These are phyloP conservation scores for Plasmodium fragile DNA, from an alignment of 169 alveolate genomes.

Conservation along the genomic window DNA sequence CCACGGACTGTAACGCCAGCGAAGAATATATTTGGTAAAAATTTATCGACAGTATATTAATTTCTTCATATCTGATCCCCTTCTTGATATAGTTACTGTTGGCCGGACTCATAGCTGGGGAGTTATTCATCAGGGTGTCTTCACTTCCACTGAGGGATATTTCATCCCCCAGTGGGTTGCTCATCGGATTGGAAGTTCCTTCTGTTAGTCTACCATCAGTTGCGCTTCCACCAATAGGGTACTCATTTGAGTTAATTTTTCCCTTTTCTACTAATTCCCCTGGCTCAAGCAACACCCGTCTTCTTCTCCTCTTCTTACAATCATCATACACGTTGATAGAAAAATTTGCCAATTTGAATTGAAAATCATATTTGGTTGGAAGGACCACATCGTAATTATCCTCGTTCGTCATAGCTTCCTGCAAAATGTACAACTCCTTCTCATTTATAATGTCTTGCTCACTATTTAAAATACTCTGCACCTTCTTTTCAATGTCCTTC, in stretches of 20 bases:
- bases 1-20: constrained; percentile 76
- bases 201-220: background rate
- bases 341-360: constrained; percentile 79
- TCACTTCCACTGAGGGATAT: constrained; percentile 16
- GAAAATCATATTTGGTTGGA: constrained; percentile 80
- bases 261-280: background rate
- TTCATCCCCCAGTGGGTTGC: background rate
- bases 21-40: constrained; percentile 79
- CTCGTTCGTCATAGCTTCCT: constrained; percentile 79
- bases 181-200: background rate
- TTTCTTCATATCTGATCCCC: constrained; percentile 22
- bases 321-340: constrained; percentile 79
- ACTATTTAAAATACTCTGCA: constrained; percentile 69
- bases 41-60: constrained; percentile 78
- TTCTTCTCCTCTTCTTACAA: constrained; percentile 12
- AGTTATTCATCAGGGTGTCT: constrained; percentile 12
- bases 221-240: background rate
- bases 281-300: background rate
- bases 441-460: constrained; percentile 76
- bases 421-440: constrained; percentile 77
- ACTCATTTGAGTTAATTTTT: background rate
- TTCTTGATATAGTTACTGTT: background rate
- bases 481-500: constrained; percentile 76
- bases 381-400: constrained; percentile 79
- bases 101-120: background rate